Percentiles rank a stretch among this genome's conserved stretches.
Evolutionary conservation across 1,139 yeast genomes (phyloP).

Genomic region (Suhomyces bokatorum): DNA sequence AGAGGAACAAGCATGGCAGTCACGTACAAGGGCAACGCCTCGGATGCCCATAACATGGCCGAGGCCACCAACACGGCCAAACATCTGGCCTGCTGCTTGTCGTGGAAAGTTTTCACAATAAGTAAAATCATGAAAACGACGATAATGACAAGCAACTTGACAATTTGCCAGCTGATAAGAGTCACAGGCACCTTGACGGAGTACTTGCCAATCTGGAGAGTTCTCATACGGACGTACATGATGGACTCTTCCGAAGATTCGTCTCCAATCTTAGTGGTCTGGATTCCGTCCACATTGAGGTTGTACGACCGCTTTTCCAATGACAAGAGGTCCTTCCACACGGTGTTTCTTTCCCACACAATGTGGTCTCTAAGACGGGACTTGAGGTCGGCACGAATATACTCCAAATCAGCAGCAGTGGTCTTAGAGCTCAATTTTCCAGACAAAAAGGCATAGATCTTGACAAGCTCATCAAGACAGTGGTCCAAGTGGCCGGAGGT

Average conservation of each 20-base stretch:
- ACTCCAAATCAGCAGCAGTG: conserved; percentile 38
- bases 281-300: conserved; percentile 32
- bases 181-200: conserved; percentile 29
- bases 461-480: conserved; percentile 49
- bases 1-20: conserved; percentile 83
- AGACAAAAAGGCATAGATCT: conserved; percentile 46
- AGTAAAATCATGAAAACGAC: conserved; percentile 50
- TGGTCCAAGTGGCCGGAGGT: conserved; percentile 50
- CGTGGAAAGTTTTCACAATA: conserved; percentile 59
- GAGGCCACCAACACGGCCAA: conserved; percentile 78
- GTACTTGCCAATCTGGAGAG: conserved; percentile 1
- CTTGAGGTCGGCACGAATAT: conserved; percentile 66
- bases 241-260: conserved; percentile 27
- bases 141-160: conserved; percentile 49
- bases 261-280: conserved; percentile 35
- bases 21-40: conserved; percentile 83
- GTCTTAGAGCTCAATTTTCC: conserved; percentile 35
- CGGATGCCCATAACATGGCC: conserved; percentile 91
- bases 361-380: conserved; percentile 85
- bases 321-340: conserved; percentile 95
- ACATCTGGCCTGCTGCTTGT: conserved; percentile 70
- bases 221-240: conserved; percentile 26
- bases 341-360: conserved; percentile 95
- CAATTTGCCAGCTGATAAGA: conserved; percentile 34
- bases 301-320: conserved; percentile 63